A percentile compares a stretch with the other conserved stretches of the same genome.
These are phyloP conservation scores for Erigeron canadensis DNA, from an alignment of 129 eudicot species.

Conservation along the genomic window DNA sequence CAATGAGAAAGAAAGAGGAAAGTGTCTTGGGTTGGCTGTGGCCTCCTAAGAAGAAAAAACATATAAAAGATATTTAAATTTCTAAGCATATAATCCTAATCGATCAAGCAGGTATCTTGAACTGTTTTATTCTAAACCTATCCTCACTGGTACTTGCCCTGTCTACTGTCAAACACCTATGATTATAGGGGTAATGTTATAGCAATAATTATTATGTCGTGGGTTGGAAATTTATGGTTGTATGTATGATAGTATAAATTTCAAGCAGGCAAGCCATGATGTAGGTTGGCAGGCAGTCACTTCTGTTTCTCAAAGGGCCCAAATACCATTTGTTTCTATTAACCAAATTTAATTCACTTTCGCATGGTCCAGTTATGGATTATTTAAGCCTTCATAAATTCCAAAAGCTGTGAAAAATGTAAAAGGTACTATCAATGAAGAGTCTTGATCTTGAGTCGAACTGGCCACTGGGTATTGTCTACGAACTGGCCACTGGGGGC, in stretches of 20 bases:
- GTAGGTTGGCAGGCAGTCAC: slow-evolving; percentile 4
- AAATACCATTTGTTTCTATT: slow-evolving; percentile 19
- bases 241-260: slow-evolving; percentile 18
- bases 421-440: not conserved
- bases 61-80: too few species aligned
- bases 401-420: not conserved
- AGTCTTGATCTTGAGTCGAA: not conserved
- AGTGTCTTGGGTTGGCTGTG: too few species aligned
- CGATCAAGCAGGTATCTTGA: too few species aligned
- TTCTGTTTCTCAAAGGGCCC: slow-evolving; percentile 34
- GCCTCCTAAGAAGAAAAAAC: too few species aligned
- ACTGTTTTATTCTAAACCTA: not conserved
- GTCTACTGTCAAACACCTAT: not conserved
- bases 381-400: not conserved
- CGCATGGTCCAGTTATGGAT: slow-evolving; percentile 2
- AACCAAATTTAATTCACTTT: not conserved
- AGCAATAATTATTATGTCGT: slow-evolving; percentile 20
- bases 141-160: not conserved
- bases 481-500: too few species aligned
- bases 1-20: too few species aligned
- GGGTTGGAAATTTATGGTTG: slow-evolving; percentile 19
- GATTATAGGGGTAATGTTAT: not conserved
- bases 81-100: too few species aligned
- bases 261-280: slow-evolving; percentile 8
- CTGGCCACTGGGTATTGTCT: too few species aligned